Evolutionary conservation across 371 early-diverging fungal genomes (phyloP), one percentile per base, ranked within the genome.

Genomic region (Rhizopus microsporus): DNA sequence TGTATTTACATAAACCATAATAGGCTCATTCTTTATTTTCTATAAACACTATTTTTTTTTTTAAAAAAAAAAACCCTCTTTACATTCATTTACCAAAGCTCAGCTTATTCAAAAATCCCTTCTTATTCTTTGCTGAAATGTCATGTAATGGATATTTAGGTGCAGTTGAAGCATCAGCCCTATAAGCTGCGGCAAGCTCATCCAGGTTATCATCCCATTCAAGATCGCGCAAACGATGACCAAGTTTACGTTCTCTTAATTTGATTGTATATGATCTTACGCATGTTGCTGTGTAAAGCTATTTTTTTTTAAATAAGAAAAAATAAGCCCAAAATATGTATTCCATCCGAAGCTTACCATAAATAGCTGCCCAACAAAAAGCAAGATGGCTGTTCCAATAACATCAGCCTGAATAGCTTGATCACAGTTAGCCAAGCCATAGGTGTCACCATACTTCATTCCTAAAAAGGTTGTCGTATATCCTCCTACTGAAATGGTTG

Each of bases 371-470:
- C 78, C 78, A 4, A 72, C 63, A 64, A 78, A 78, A 15, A 78
- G 57, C 12, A 78, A 39, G 32, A 78, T 69, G 13, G 73, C 78
- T 38, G 68, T 54, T 16, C 73, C 75, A 53, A 78, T 73, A 6
- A 78, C 71, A 46, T 69, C 78, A n/a, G 75, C 78, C 53, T 78
- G 75, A 9, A 75, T 74, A 12, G 78, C 78, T 48, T 78, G 78
- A 10, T 50, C 63, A 55, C 78, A 78, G 35, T 78, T 73, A 38
- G 78, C 75, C 39, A 78, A 65, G 8, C 78, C 78, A 50, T 78
- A 78, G 0, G 75, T 75, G 35, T 73, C 56, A 32, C 78, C 78
- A 16, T 64, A 39, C 49, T 73, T 56, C 78, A 78, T 75, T 13
- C 78, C 78, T 59, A 78, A 55, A 60, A 75, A 78, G 6, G 75